A percentile compares a stretch with the other conserved stretches of the same genome.
These are phyloP conservation scores for Epichloe brachyelytri DNA, from an alignment of 2,329 filamentous ascomycete genomes.

Conservation along the genomic window DNA sequence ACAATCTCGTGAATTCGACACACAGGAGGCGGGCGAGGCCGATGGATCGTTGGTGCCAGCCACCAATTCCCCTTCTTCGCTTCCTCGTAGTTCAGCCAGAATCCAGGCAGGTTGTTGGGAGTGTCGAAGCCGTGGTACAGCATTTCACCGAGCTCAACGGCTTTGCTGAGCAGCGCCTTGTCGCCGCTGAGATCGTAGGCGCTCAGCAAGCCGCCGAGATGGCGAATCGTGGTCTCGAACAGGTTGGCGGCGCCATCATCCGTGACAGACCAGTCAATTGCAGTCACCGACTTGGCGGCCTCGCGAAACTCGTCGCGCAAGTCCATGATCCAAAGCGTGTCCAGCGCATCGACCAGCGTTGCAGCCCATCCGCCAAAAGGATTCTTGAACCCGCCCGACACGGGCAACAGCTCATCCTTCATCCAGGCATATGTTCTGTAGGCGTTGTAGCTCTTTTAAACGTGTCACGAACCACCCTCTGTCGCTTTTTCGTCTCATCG, in stretches of 20 bases:
- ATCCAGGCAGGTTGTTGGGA: conserved; percentile 36
- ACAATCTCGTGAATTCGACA: conserved; percentile 62
- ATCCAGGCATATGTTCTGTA: conserved; percentile 41
- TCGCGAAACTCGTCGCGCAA: conserved; percentile 42
- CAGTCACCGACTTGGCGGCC: conserved; percentile 35
- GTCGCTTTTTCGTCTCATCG: conserved; percentile 16
- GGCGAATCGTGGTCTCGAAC: conserved; percentile 39
- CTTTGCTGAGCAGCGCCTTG: conserved; percentile 32
- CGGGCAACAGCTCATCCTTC: conserved; percentile 37
- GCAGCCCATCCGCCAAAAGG: conserved; percentile 44
- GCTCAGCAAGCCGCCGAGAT: conserved; percentile 35
- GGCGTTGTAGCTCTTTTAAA: conserved; percentile 34
- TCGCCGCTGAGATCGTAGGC: conserved; percentile 38
- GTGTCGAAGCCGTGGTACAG: conserved; percentile 42
- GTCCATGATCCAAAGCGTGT: conserved; percentile 52
- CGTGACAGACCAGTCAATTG: conserved; percentile 39
- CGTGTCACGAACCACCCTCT: conserved; percentile 24
- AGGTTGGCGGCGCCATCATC: conserved; percentile 28
- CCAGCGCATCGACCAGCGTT: conserved; percentile 46
- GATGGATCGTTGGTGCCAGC: conserved; percentile 35
- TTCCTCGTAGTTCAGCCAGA: conserved; percentile 31
- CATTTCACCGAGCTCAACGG: conserved; percentile 40
- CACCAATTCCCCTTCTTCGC: conserved; percentile 31
- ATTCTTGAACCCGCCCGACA: conserved; percentile 32
- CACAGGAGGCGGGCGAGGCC: conserved; percentile 52